These are phyloP conservation scores for Saprolegnia diclina DNA, from an alignment of 352 stramenopile genomes.

Conservation along the genomic window DNA sequence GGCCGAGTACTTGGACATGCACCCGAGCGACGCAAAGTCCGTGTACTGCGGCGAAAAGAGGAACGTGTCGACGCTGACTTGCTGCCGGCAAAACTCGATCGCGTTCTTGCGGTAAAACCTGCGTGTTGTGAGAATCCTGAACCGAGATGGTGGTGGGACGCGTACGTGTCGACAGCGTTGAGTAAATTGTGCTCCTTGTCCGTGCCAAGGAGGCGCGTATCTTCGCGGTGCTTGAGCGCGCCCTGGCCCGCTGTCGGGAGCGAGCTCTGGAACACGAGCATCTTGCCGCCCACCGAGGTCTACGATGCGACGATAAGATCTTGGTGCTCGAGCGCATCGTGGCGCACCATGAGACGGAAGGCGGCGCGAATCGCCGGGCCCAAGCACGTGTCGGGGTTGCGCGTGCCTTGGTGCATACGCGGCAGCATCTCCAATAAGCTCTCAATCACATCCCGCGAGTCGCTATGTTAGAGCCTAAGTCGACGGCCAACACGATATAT, in stretches of 20 bases:
- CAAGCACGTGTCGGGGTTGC: conserved; percentile 69
- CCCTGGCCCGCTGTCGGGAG: conserved; percentile 72
- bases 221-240: conserved; percentile 77
- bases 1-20: conserved; percentile 92
- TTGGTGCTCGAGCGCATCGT: conserved; percentile 61
- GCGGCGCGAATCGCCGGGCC: conserved; percentile 91
- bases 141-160: conserved; percentile 12
- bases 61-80: conserved; percentile 99
- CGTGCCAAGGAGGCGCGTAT: conserved; percentile 69
- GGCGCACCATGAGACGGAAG: conserved; percentile 95
- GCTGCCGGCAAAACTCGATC: conserved; percentile 96
- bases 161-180: conserved; percentile 76
- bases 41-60: conserved; percentile 94
- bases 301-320: conserved; percentile 34
- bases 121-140: conserved; percentile 35
- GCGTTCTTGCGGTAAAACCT: conserved; percentile 89
- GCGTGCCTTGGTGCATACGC: conserved; percentile 78
- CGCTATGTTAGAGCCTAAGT: conserved; percentile 27
- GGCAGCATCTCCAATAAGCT: conserved; percentile 94
- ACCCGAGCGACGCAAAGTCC: conserved; percentile 93
- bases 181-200: conserved; percentile 90
- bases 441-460: conserved; percentile 93
- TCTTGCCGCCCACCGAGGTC: conserved; percentile 82
- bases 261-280: conserved; percentile 85
- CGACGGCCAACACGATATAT: background rate